phyloP scores from a whole-genome alignment of 2,329 filamentous ascomycete species.

The Colletotrichum falcatum region DNA sequence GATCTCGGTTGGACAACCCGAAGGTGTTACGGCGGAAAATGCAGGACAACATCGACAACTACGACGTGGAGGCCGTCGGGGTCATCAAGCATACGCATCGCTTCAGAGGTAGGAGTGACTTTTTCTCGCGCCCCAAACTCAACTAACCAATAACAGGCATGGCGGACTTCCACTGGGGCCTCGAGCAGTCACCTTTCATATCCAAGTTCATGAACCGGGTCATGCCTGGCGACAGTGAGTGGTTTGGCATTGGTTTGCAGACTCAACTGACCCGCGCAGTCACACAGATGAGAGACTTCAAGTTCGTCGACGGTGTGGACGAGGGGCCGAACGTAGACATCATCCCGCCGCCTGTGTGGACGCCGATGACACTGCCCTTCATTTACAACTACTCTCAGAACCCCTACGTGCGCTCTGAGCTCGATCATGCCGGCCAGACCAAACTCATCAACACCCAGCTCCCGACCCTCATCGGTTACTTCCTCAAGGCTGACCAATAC shows the following conservation, averaged over 20 bases:
- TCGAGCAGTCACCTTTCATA: conserved; percentile 76
- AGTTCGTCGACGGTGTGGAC: conserved; percentile 70
- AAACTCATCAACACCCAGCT: conserved; percentile 68
- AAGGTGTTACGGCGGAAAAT: conserved; percentile 70
- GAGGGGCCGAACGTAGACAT: conserved; percentile 73
- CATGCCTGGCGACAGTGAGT: conserved; percentile 75
- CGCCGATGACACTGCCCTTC: conserved; percentile 79
- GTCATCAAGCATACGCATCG: conserved; percentile 84
- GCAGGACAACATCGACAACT: conserved; percentile 76
- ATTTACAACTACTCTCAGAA: conserved; percentile 89
- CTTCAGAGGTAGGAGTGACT: conserved; percentile 74
- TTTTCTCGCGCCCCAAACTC: neutral
- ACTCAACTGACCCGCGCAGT: conserved; percentile 59
- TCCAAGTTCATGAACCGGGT: conserved; percentile 77
- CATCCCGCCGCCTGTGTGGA: conserved; percentile 83
- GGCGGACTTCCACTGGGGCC: conserved; percentile 88
- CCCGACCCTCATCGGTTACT: conserved; percentile 70
- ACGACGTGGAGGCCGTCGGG: conserved; percentile 77
- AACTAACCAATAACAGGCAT: conserved; percentile 61
- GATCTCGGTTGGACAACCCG: conserved; percentile 65
- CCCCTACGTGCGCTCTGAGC: conserved; percentile 74
- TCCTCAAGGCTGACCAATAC: conserved; percentile 70
- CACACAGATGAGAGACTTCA: conserved; percentile 65
- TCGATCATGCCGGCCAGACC: conserved; percentile 64
- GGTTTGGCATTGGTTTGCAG: conserved; percentile 35